phyloP scores from a whole-genome alignment of 345 rosid species.

The Murraya paniculata region DNA sequence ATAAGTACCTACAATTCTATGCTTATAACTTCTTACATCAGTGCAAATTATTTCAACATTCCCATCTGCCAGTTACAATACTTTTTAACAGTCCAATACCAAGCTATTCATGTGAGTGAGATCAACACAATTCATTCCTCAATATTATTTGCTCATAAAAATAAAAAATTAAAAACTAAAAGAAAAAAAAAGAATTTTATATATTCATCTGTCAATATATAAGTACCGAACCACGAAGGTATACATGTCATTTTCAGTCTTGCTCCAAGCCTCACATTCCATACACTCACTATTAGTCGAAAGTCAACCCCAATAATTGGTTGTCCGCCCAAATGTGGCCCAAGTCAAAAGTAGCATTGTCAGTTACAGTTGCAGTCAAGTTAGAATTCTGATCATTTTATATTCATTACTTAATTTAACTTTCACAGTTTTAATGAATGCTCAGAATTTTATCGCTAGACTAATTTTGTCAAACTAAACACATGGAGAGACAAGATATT shows the following conservation, averaged over 20 bases:
- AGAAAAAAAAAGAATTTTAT: no score
- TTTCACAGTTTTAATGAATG: background rate
- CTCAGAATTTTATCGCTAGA: background rate
- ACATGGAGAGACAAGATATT: background rate
- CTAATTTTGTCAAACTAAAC: background rate
- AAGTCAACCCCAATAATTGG: background rate
- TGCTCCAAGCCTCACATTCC: background rate
- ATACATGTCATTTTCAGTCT: background rate
- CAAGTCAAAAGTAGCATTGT: background rate
- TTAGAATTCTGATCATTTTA: background rate
- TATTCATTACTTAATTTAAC: background rate
- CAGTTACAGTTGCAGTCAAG: background rate
- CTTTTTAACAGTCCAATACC: background rate
- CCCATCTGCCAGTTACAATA: background rate
- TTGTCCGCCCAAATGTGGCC: background rate
- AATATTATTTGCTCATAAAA: background rate
- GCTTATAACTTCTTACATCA: background rate
- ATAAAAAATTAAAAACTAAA: no score
- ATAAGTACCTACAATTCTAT: background rate
- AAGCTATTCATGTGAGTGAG: background rate
- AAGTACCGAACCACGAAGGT: background rate
- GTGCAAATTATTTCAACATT: background rate
- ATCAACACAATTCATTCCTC: background rate
- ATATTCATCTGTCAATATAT: background rate
- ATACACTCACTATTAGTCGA: background rate